These are phyloP conservation scores for Beauveria sp. DNA, from an alignment of 2,329 filamentous ascomycete genomes.

Conservation along the genomic window DNA sequence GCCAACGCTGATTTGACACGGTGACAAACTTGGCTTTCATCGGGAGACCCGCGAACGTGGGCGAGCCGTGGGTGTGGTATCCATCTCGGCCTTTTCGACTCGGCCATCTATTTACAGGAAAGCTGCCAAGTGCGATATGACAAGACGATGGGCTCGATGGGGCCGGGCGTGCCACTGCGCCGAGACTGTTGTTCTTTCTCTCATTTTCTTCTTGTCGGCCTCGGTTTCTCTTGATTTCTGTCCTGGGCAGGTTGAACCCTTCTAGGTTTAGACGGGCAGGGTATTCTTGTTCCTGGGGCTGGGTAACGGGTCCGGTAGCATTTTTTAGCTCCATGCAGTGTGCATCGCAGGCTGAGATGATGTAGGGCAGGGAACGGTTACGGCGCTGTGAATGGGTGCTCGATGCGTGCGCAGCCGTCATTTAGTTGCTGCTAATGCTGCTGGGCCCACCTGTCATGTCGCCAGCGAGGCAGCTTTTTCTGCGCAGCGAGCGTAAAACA, in stretches of 20 bases:
- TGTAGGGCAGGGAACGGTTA: background rate
- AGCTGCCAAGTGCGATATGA: background rate
- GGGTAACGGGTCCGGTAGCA: background rate
- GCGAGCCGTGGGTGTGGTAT: conserved; percentile 6
- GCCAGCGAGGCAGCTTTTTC: background rate
- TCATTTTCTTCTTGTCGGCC: background rate
- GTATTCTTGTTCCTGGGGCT: background rate
- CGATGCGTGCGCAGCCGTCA: background rate
- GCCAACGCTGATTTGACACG: background rate
- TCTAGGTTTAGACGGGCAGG: background rate
- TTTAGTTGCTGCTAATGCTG: background rate
- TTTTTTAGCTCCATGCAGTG: background rate
- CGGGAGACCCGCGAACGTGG: conserved; percentile 11
- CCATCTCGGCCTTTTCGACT: background rate
- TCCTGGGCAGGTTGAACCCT: background rate
- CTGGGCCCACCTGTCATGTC: background rate
- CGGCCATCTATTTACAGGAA: background rate
- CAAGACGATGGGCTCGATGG: background rate
- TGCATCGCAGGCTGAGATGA: conserved; percentile 1
- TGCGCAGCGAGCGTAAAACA: background rate
- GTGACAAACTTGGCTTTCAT: background rate
- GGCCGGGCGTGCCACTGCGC: conserved; percentile 5
- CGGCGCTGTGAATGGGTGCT: background rate
- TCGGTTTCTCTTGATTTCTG: background rate
- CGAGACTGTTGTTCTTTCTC: background rate